Evolutionary conservation across 345 rosid species (phyloP).

Genomic region (Reutealis trisperma): DNA sequence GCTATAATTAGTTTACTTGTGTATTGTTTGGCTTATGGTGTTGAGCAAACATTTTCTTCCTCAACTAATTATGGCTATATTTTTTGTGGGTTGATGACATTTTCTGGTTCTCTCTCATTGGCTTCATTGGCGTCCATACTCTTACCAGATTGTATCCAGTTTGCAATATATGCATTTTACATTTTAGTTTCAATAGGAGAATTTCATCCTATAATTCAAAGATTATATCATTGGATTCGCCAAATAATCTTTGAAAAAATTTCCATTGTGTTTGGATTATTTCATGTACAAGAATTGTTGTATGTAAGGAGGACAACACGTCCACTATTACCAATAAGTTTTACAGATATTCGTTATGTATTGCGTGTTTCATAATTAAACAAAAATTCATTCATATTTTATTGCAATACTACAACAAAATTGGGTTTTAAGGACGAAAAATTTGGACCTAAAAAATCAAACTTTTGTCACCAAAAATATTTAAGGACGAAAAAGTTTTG

Average conservation of each 20-base stretch:
- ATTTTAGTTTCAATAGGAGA: neutral
- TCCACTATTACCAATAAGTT: neutral
- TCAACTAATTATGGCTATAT: neutral
- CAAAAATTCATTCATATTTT: too few species aligned
- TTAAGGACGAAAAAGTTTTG: too few species aligned
- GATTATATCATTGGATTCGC: neutral
- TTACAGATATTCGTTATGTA: neutral
- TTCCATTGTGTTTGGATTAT: too few species aligned
- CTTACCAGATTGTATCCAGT: neutral
- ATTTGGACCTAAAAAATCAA: too few species aligned
- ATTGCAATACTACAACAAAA: too few species aligned
- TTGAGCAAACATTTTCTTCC: neutral
- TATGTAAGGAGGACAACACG: neutral
- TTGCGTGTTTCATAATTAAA: too few species aligned
- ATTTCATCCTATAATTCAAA: neutral
- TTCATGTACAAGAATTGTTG: neutral
- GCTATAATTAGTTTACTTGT: constrained; percentile 3
- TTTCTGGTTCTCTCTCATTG: constrained; percentile 7
- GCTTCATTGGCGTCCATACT: constrained; percentile 1
- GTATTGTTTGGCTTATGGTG: neutral
- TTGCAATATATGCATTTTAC: neutral
- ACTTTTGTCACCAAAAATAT: too few species aligned
- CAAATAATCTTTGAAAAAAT: neutral
- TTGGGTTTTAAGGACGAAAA: too few species aligned
- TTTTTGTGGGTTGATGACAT: neutral